Percentiles rank a stretch among this genome's conserved stretches.
phyloP scores from a whole-genome alignment of 2,329 filamentous ascomycete species.

The Talaromyces sp. region DNA sequence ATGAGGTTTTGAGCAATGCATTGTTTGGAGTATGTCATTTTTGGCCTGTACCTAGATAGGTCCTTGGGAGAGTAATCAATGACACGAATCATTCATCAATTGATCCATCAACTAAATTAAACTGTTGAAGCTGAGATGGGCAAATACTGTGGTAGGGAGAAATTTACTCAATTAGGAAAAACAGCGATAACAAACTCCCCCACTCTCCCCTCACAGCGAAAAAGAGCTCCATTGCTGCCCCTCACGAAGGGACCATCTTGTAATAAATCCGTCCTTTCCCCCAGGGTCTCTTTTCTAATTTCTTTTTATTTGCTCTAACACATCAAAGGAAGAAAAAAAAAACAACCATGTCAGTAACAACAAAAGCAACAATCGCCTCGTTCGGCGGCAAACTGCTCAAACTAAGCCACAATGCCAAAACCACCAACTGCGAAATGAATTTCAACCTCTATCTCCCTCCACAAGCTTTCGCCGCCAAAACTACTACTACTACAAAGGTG shows the following conservation, averaged over 20 bases:
- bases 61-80: background rate
- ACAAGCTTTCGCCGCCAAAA: constrained; percentile 55
- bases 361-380: constrained; percentile 79
- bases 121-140: background rate
- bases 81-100: background rate
- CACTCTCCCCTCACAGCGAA: constrained; percentile 3
- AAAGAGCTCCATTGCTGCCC: background rate
- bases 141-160: background rate
- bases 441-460: constrained; percentile 89
- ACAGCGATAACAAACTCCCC: background rate
- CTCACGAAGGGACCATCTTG: background rate
- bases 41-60: background rate
- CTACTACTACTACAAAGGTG: constrained; percentile 57
- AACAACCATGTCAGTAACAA: constrained; percentile 70
- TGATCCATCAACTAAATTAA: background rate
- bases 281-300: too few species aligned
- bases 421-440: constrained; percentile 81
- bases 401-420: constrained; percentile 74
- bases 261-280: background rate
- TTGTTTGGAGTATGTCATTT: background rate
- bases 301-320: background rate
- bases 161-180: constrained; percentile 5
- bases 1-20: background rate
- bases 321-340: background rate
- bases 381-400: constrained; percentile 95